These are phyloP conservation scores for Jackrogersella minutella DNA, from an alignment of 495 filamentous ascomycete genomes.

Conservation along the genomic window DNA sequence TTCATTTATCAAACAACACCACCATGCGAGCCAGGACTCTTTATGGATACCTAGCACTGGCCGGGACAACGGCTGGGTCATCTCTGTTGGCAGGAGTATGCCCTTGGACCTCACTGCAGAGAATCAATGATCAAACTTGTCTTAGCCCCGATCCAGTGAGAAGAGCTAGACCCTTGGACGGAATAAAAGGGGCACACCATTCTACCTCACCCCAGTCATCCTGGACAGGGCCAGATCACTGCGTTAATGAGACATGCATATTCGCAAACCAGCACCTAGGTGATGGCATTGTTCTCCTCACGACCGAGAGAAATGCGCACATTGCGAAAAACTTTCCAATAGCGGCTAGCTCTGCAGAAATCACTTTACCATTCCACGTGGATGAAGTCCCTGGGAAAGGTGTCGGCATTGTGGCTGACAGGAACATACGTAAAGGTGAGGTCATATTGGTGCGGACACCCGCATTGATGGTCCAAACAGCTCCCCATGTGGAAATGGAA, in stretches of 20 bases:
- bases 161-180: neutral
- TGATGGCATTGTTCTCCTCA: conserved; percentile 48
- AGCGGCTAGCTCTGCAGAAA: conserved; percentile 2
- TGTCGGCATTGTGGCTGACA: conserved; percentile 49
- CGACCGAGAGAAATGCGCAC: conserved; percentile 40
- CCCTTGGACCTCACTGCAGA: conserved; percentile 9
- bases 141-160: neutral
- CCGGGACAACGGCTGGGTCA: neutral
- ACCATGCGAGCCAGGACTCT: conserved; percentile 10
- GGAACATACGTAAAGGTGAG: conserved; percentile 50
- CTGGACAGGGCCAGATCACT: conserved; percentile 51
- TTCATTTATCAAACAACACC: neutral
- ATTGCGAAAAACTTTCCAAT: conserved; percentile 34
- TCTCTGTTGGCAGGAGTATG: neutral
- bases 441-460: conserved; percentile 47
- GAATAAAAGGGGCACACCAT: neutral
- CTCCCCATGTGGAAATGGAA: conserved; percentile 41
- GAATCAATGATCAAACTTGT: neutral
- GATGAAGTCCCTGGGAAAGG: conserved; percentile 50
- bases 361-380: conserved; percentile 39
- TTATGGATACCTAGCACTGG: conserved; percentile 3
- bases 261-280: conserved; percentile 41
- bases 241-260: conserved; percentile 49
- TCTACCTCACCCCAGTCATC: neutral
- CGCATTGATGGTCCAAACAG: conserved; percentile 44